Percentiles rank a stretch among this genome's conserved stretches.
phyloP scores from a whole-genome alignment of 1,284 basidiomycete genomes.

The Ganoderma boninense region DNA sequence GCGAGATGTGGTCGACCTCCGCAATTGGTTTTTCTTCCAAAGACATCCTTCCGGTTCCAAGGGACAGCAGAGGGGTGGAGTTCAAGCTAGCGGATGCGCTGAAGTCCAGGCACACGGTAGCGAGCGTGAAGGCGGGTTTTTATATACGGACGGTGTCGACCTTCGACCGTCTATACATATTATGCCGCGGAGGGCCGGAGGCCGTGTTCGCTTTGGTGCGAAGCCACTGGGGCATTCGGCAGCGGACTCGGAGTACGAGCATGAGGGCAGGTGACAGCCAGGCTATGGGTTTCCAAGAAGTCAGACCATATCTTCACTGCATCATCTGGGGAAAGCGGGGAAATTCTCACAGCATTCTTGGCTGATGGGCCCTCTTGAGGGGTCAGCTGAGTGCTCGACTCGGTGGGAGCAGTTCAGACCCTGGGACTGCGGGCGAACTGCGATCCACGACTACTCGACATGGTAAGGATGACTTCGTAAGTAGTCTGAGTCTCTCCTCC shows the following conservation, averaged over 20 bases:
- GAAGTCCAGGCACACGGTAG: conserved; percentile 11
- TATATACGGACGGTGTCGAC: conserved; percentile 15
- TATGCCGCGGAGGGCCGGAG: conserved; percentile 21
- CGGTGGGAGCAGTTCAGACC: background rate
- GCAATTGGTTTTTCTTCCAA: conserved; percentile 27
- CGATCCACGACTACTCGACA: conserved; percentile 3
- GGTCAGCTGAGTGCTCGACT: conserved; percentile 17
- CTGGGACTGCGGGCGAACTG: background rate
- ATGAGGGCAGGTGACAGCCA: conserved; percentile 23
- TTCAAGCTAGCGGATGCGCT: background rate
- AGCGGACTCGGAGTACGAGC: background rate
- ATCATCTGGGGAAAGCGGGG: conserved; percentile 7
- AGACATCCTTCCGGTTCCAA: conserved; percentile 17
- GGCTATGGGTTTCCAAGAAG: conserved; percentile 18
- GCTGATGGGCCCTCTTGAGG: conserved; percentile 1
- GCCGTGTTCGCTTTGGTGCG: background rate
- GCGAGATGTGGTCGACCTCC: conserved; percentile 28
- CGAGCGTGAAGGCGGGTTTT: conserved; percentile 6
- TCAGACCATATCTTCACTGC: conserved; percentile 15
- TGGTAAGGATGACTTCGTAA: background rate
- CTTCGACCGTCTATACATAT: conserved; percentile 22
- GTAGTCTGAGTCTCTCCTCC: background rate
- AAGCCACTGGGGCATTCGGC: conserved; percentile 6
- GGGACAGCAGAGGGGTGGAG: background rate
- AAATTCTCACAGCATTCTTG: conserved; percentile 19